Base-by-base conservation (phyloP, 2,329 filamentous ascomycete species). In the Claviceps humidiphila region DNA sequence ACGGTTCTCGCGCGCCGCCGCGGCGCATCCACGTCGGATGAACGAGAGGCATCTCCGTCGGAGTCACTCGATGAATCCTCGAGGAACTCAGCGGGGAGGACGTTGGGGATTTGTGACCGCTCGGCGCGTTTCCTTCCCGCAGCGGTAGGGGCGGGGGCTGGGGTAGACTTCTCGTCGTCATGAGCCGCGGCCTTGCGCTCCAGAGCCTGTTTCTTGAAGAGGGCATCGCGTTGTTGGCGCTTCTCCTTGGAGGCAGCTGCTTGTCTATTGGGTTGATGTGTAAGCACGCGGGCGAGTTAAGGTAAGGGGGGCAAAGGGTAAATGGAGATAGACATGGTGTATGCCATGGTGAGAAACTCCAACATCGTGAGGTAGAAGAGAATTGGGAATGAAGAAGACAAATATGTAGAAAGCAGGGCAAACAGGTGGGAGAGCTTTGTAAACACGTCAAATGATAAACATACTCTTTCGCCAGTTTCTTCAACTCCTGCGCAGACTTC, bases 131-230 rank as follows among this genome's bases (percentile, higher is more conserved):
- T 60, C 50, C 53, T 58, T 17, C 49, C 49, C 13, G 42, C 11
- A 46, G 22, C n/a, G 44, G 17, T 5, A 17, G 5, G n/a, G 6
- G 39, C 8, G 43, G 22, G n/a, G 39, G 17, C 6, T n/a, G 9
- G n/a, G 6, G 26, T 8, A 20, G 17, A 16, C 24, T 8, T 20
- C 17, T 42, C 47, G 9, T 30, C 53, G 4, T 41, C 16, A 26
- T 20, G 37, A 8, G 53, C 17, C 47, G 17, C 40, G 6, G 51
- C 52, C 56, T 9, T 78, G 55, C 75, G 73, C 59, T 71, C 67
- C 54, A 71, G 67, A 2, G 77, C 77, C 63, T 81, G 78, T 51
- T 75, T 67, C 62, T 78, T 79, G 60, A 80, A 70, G 24, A 74
- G 68, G 22, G 68, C 67, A 60, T 80, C 76, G 52, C 74, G 72